Evolutionary conservation across 192 early-diverging fungal species (phyloP).

Genomic region (Podila verticillata): DNA sequence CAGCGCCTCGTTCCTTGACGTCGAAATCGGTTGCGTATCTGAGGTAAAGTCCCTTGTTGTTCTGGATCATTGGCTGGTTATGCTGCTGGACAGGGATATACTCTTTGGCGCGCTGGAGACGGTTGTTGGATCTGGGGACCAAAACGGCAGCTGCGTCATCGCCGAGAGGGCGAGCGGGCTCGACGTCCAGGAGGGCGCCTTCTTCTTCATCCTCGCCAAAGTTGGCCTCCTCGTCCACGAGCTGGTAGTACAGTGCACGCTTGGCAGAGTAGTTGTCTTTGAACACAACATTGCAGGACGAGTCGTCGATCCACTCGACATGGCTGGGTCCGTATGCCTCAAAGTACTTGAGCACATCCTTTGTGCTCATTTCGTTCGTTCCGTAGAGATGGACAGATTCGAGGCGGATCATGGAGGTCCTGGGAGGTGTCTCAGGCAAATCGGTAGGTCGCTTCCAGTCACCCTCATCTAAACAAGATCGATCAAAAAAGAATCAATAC

Average conservation of each 20-base stretch:
- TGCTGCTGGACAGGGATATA: conserved; percentile 38
- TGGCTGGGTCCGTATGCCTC: conserved; percentile 40
- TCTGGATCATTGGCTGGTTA: conserved; percentile 19
- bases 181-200: neutral
- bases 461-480: conserved; percentile 13
- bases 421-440: conserved; percentile 36
- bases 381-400: conserved; percentile 55
- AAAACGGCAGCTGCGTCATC: neutral
- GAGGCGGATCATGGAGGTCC: conserved; percentile 34
- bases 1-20: conserved; percentile 52
- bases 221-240: conserved; percentile 30
- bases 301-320: conserved; percentile 61
- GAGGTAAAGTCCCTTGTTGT: conserved; percentile 42
- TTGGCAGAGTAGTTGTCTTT: conserved; percentile 35
- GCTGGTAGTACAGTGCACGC: conserved; percentile 43
- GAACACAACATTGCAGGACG: conserved; percentile 54
- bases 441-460: conserved; percentile 25
- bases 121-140: conserved; percentile 28
- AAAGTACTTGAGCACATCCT: conserved; percentile 57
- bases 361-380: conserved; percentile 58
- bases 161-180: conserved; percentile 4
- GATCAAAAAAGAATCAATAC: too few relatives aligned
- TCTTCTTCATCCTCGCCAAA: conserved; percentile 43
- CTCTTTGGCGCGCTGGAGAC: conserved; percentile 37
- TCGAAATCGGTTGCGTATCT: conserved; percentile 53